Conservation (phyloP, 78 protist species). For the Emiliania huxleyi region DNA sequence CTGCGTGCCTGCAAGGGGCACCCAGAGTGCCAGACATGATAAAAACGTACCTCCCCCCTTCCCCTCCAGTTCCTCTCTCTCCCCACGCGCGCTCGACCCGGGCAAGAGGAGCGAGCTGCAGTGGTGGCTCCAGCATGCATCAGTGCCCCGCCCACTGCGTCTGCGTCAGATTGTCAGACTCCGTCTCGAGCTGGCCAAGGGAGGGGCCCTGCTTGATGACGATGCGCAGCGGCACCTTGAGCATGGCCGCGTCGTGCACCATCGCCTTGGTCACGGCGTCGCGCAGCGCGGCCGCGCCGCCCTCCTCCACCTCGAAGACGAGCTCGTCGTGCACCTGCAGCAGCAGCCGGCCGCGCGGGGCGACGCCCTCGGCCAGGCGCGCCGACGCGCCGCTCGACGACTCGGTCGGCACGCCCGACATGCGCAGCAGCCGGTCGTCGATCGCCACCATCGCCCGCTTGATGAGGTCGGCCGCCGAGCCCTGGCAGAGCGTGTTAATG, state of each 20-base stretch:
- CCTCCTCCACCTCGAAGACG: constrained; percentile 54
- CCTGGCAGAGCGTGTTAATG: constrained; percentile 64
- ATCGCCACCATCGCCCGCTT: constrained; percentile 63
- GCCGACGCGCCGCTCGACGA: not conserved
- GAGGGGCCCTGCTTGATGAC: not conserved
- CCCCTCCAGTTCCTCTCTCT: too few species aligned
- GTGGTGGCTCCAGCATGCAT: too few species aligned
- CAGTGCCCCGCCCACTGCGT: too few species aligned
- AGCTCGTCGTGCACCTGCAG: constrained; percentile 76
- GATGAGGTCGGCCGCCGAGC: constrained; percentile 74
- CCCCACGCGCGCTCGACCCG: too few species aligned
- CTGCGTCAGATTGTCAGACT: too few species aligned
- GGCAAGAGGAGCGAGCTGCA: too few species aligned
- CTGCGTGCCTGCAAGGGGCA: too few species aligned
- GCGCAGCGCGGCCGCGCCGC: not conserved
- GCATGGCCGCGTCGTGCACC: not conserved
- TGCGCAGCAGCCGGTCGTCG: not conserved
- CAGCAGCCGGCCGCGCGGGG: constrained; percentile 33
- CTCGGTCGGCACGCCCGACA: not conserved
- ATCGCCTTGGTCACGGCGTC: not conserved
- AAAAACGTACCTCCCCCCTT: too few species aligned
- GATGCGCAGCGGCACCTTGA: not conserved
- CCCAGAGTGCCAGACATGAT: too few species aligned
- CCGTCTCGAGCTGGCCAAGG: not conserved
- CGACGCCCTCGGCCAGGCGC: not conserved